Percentiles rank a stretch among this genome's conserved stretches.
phyloP scores from a whole-genome alignment of 176 grass and related monocot species.

The Guadua angustifolia region DNA sequence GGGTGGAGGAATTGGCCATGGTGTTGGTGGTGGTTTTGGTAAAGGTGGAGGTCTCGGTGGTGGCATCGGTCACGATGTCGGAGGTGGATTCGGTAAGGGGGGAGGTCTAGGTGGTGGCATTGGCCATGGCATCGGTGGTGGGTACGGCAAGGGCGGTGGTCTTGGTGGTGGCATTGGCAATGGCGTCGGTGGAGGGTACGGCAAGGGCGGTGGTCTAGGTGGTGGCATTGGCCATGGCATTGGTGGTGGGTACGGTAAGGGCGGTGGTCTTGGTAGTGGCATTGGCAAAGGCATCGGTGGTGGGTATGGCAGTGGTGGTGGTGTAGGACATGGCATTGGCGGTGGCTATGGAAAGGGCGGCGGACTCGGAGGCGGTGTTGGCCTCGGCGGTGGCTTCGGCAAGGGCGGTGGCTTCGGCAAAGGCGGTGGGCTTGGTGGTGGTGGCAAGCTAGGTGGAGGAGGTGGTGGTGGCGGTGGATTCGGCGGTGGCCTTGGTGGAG shows the following conservation, averaged over 20 bases:
- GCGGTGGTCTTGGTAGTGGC: not conserved
- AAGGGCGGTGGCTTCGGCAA: not conserved
- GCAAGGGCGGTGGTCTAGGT: constrained; percentile 32
- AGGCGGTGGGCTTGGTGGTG: not conserved
- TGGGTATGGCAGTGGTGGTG: not conserved
- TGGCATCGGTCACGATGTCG: not conserved
- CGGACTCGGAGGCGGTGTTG: constrained; percentile 14
- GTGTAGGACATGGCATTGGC: constrained; percentile 15
- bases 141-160: constrained; percentile 17
- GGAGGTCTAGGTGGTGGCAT: not conserved
- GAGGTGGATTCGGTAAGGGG: constrained; percentile 28
- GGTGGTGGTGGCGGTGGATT: constrained; percentile 32
- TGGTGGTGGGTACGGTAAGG: too few relatives aligned
- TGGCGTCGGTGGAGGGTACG: not conserved
- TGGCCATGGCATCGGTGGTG: not conserved
- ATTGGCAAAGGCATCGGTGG: constrained; percentile 7
- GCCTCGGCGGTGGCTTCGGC: constrained; percentile 25
- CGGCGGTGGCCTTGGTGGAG: not conserved
- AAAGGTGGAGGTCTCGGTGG: constrained; percentile 11
- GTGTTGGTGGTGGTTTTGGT: constrained; percentile 33
- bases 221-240: not conserved
- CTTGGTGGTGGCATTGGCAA: constrained; percentile 19
- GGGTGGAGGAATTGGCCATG: constrained; percentile 32
- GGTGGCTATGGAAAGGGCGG: constrained; percentile 35
- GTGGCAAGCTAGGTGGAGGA: not conserved